Conservation (phyloP, 73 alveolate genomes). For the Tetrahymena malaccensis region DNA sequence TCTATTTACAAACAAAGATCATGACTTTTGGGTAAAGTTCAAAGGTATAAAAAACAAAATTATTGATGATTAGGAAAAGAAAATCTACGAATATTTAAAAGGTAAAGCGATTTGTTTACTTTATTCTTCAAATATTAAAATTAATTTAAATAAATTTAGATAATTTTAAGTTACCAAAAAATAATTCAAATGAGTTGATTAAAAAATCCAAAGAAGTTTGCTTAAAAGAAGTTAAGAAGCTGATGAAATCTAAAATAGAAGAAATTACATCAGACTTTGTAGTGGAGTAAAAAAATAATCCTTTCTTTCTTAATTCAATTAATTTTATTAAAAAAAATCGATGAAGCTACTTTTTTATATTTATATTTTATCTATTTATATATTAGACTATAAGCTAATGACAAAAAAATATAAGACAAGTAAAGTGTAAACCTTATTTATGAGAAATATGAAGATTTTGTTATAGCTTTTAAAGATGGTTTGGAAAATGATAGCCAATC, state of each 20-base stretch:
- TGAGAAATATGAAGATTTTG: not conserved
- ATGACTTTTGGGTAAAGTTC: not conserved
- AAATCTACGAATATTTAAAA: not conserved
- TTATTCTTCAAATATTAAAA: not conserved
- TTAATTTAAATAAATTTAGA: not conserved
- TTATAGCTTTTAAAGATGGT: not conserved
- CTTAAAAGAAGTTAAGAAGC: not conserved
- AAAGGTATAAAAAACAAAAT: not conserved
- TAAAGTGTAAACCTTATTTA: no score
- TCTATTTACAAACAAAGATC: not conserved
- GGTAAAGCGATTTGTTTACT: not conserved
- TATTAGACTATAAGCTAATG: not conserved
- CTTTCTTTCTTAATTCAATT: not conserved
- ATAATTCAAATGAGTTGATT: not conserved
- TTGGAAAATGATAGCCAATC: not conserved
- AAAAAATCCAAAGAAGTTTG: not conserved
- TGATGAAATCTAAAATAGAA: not conserved
- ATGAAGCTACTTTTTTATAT: no score
- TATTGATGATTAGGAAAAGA: not conserved
- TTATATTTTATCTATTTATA: no score
- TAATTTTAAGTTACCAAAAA: not conserved
- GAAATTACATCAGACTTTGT: not conserved
- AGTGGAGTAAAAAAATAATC: not conserved
- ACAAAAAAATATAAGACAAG: not conserved
- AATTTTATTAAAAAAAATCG: no score